phyloP scores from a whole-genome alignment of 441 rosid species.

The Theobroma grandiflorum region DNA sequence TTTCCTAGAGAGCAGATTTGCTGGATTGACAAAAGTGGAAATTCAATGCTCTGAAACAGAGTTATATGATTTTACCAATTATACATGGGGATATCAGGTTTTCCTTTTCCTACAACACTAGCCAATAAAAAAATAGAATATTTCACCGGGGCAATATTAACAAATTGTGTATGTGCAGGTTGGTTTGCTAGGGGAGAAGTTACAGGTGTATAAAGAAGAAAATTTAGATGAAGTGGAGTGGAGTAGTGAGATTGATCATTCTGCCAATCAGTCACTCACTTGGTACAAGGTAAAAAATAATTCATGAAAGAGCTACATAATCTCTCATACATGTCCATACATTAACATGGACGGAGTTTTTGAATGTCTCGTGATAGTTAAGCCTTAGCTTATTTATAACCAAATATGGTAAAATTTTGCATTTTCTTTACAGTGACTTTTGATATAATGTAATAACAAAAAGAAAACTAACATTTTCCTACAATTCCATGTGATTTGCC shows the following conservation, averaged over 20 bases:
- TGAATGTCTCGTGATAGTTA: too few relatives aligned
- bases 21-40: slow-evolving; percentile 54
- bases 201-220: slow-evolving; percentile 39
- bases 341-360: too few relatives aligned
- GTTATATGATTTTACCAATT: slow-evolving; percentile 45
- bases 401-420: too few relatives aligned
- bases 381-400: not conserved
- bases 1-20: slow-evolving; percentile 55
- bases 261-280: slow-evolving; percentile 52
- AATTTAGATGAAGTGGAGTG: slow-evolving; percentile 49
- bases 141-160: not conserved
- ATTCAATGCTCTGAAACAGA: slow-evolving; percentile 43
- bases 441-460: not conserved
- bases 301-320: not conserved
- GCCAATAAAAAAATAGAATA: too few relatives aligned
- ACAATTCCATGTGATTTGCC: not conserved
- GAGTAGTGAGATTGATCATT: slow-evolving; percentile 43
- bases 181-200: slow-evolving; percentile 64
- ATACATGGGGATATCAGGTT: slow-evolving; percentile 70
- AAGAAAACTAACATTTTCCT: not conserved
- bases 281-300: slow-evolving; percentile 69
- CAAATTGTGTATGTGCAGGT: slow-evolving; percentile 39
- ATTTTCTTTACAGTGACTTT: too few relatives aligned
- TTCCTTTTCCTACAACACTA: too few relatives aligned
- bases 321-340: too few relatives aligned